A percentile compares a stretch with the other conserved stretches of the same genome.
Evolutionary conservation across 768 basidiomycete species (phyloP).

Genomic region (Russula olivacea): DNA sequence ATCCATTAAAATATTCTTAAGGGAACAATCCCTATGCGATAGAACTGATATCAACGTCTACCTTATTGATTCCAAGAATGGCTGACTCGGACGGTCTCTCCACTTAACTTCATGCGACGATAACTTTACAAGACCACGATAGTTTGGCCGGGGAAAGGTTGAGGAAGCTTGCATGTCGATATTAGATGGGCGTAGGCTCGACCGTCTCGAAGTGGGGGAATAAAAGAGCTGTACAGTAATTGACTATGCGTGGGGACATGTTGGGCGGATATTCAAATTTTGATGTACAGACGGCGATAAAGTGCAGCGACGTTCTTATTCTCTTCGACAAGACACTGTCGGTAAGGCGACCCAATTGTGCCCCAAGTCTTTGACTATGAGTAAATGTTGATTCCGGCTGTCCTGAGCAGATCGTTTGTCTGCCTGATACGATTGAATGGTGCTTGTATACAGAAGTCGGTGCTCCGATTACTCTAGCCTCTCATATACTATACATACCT

Average conservation of each 20-base stretch:
- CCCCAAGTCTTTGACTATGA: no score
- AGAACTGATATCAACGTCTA: background rate
- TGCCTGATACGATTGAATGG: background rate
- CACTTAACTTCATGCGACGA: no score
- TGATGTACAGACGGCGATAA: background rate
- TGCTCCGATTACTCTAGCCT: no score
- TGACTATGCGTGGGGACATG: background rate
- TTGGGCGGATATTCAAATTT: background rate
- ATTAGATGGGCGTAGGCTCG: no score
- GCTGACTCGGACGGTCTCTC: no score
- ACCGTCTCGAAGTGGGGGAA: background rate
- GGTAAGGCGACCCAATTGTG: background rate
- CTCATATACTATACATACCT: no score
- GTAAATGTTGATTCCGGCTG: background rate
- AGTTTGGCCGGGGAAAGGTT: background rate
- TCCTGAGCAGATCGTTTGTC: no score
- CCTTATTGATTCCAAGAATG: no score
- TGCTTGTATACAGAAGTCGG: no score
- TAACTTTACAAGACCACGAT: background rate
- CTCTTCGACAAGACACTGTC: no score
- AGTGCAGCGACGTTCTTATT: no score
- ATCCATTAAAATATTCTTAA: slow-evolving; percentile 18
- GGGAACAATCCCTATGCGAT: slow-evolving; percentile 2
- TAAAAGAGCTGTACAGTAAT: background rate
- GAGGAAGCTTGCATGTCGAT: background rate